Evolutionary conservation across 768 basidiomycete species (phyloP).

Genomic region (Tremella fuciformis): DNA sequence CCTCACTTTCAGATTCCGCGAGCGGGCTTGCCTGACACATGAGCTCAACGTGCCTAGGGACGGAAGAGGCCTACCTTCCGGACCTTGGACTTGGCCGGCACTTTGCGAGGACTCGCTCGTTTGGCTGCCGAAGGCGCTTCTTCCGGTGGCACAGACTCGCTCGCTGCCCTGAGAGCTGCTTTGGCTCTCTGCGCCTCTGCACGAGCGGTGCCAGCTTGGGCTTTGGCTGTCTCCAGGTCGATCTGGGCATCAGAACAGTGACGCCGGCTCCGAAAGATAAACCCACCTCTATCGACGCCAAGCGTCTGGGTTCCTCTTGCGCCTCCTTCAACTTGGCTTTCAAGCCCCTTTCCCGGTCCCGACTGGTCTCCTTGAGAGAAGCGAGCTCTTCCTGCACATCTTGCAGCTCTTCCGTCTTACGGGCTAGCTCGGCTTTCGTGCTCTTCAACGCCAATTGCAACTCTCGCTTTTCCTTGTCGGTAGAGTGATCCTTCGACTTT

Average conservation of each 20-base stretch:
- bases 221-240: background rate
- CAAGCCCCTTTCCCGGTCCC: conserved; percentile 33
- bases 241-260: background rate
- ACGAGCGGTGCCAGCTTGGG: conserved; percentile 2
- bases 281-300: conserved; percentile 31
- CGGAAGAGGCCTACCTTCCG: conserved; percentile 19
- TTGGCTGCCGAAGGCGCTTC: background rate
- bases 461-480: conserved; percentile 32
- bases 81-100: conserved; percentile 8
- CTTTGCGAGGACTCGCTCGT: conserved; percentile 3
- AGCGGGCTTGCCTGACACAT: conserved; percentile 19
- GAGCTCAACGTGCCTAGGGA: too few relatives aligned
- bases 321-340: conserved; percentile 34
- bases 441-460: conserved; percentile 24
- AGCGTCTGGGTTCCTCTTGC: conserved; percentile 22
- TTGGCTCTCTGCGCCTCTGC: background rate
- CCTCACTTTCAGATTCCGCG: conserved; percentile 18
- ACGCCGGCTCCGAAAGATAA: background rate
- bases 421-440: conserved; percentile 26
- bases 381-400: conserved; percentile 37
- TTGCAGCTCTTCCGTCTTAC: conserved; percentile 25
- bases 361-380: conserved; percentile 21
- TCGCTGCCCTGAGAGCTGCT: background rate
- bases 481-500: conserved; percentile 25
- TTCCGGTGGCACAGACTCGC: conserved; percentile 2